Evolutionary conservation across 2,329 filamentous ascomycete species (phyloP), one percentile per base, ranked within the genome.

Genomic region (Aaosphaeria pasadenensis): DNA sequence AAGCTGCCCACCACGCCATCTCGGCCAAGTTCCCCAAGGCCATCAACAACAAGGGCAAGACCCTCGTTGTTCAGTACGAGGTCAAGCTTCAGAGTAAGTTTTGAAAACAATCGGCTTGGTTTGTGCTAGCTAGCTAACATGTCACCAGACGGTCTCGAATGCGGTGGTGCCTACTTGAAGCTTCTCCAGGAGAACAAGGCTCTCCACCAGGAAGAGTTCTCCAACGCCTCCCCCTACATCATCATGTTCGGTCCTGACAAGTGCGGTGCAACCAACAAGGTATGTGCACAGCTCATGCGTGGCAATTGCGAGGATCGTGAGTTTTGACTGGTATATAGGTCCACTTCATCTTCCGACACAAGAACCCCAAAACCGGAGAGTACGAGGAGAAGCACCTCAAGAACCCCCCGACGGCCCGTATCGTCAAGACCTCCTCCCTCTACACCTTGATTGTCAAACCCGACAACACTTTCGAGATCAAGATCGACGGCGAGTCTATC

Each of bases 201-300:
- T 73, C 90, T 99, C 64, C 90, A 96, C 79, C 85, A 89, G 66
- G 92, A 97, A 58, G 94, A 99, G 80, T 99, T 99, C 81, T 90
- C 89, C 74, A 97, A 99, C 77, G 85, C 87, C 53, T 96, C 92
- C 39, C 94, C 94, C 43, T 99, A 99, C 71, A 89, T 99, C 62
- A 95, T 99, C 82, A 99, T 99, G 94, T 99, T 99, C 72, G 94
- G 94, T 61, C 94, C 94, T 64, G 94, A 99, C 81, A 97, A 97
- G 87, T 99, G 94, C 74, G 94, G 94, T 74, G 84, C 90, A 72
- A 97, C 90, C 75, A 99, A 99, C 87, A 97, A 97, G 87, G 89
- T 95, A 74, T 49, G 70, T 43, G 24, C 28, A 30, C 5, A 38
- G 17, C 17, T 24, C 17, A 24, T 24, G 17, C 17, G 17, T 24